These are phyloP conservation scores for Coix lacrymajobi DNA, from an alignment of 176 grass and related monocot genomes.

Conservation along the genomic window DNA sequence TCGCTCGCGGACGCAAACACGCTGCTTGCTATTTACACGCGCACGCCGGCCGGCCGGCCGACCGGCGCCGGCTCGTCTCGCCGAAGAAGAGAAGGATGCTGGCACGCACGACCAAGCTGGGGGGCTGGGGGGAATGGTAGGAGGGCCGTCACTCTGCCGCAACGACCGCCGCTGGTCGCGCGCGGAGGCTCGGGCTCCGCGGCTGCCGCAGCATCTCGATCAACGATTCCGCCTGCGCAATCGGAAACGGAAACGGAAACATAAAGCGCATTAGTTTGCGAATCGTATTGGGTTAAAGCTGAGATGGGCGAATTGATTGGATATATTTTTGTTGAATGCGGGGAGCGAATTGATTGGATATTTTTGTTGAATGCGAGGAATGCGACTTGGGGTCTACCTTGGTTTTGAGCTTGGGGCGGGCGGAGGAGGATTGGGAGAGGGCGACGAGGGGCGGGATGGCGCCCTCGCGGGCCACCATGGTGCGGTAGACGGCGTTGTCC, in stretches of 20 bases:
- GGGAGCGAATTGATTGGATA: neutral
- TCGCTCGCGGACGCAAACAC: slow-evolving; percentile 60
- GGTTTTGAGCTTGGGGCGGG: slow-evolving; percentile 56
- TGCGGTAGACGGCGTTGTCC: slow-evolving; percentile 53
- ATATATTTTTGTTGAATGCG: neutral
- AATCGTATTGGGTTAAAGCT: neutral
- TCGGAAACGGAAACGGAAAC: neutral
- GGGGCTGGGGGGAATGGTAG: neutral
- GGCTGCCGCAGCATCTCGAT: slow-evolving; percentile 77
- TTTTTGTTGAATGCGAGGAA: neutral
- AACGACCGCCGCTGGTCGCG: slow-evolving; percentile 37
- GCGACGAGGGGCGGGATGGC: slow-evolving; percentile 91
- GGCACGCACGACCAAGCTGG: neutral
- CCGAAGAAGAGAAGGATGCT: neutral
- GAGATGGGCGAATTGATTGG: neutral
- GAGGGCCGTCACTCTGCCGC: slow-evolving; percentile 24
- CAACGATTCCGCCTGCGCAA: slow-evolving; percentile 60
- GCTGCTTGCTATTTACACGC: slow-evolving; percentile 38
- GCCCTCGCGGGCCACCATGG: slow-evolving; percentile 86
- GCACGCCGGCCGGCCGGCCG: neutral
- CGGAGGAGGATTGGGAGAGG: slow-evolving; percentile 65
- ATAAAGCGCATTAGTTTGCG: neutral
- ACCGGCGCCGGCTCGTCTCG: slow-evolving; percentile 25
- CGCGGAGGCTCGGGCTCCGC: slow-evolving; percentile 37
- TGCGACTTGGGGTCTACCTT: slow-evolving; percentile 40